Evolutionary conservation across 306 rosid genomes (phyloP).

Genomic region (Gastrolobium villosum): DNA sequence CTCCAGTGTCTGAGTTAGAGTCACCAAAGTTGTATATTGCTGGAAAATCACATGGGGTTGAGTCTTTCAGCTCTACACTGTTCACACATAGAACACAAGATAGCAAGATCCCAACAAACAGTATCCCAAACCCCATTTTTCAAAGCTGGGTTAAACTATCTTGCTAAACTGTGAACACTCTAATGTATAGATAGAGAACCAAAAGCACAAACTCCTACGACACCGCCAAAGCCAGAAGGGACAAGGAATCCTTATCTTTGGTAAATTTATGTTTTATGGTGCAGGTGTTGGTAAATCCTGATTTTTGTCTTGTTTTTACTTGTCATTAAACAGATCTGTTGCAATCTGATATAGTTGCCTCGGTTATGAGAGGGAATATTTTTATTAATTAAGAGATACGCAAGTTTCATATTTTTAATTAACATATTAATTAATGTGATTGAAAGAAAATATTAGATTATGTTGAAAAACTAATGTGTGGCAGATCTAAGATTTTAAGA

Average conservation of each 20-base stretch:
- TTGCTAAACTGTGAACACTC: neutral
- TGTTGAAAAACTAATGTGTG: neutral
- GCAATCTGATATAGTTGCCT: neutral
- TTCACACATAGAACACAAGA: conserved; percentile 46
- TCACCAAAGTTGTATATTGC: conserved; percentile 96
- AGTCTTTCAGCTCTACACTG: conserved; percentile 38
- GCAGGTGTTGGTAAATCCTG: neutral
- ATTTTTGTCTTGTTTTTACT: neutral
- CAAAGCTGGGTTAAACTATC: neutral
- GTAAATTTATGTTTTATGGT: neutral
- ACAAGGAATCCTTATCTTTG: neutral
- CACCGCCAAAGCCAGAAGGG: neutral
- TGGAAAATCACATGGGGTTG: conserved; percentile 70
- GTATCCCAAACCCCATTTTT: conserved; percentile 56
- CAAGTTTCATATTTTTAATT: neutral
- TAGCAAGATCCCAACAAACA: conserved; percentile 46
- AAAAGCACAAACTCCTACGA: neutral
- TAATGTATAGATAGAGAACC: neutral
- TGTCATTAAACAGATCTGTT: neutral
- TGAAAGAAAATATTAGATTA: neutral
- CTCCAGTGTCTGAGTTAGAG: conserved; percentile 97
- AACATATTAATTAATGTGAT: neutral
- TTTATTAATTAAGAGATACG: neutral
- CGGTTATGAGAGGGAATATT: too few relatives aligned
- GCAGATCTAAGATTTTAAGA: too few relatives aligned